phyloP scores from a whole-genome alignment of 2,329 filamentous ascomycete genomes.

The Venturia oleaginea region DNA sequence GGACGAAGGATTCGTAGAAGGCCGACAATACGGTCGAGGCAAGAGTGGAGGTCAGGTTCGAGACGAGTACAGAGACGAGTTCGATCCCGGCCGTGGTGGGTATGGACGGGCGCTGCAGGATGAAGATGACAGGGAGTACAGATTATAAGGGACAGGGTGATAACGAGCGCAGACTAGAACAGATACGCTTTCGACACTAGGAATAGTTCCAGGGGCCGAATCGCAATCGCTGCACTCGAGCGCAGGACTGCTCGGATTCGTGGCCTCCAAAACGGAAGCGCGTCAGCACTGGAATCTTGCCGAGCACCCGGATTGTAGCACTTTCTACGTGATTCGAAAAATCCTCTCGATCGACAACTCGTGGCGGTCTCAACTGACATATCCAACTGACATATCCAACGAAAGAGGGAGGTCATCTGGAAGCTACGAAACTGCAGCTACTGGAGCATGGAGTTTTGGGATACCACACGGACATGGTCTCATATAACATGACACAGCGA shows the following conservation, averaged over 20 bases:
- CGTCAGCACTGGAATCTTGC: not conserved
- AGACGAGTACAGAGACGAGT: constrained; percentile 96
- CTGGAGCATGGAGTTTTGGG: not conserved
- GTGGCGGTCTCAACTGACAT: not conserved
- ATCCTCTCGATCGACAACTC: not conserved
- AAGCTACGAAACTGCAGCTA: not conserved
- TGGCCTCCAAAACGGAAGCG: not conserved
- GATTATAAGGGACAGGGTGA: not conserved
- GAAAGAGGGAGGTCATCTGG: not conserved
- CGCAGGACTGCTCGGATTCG: not conserved
- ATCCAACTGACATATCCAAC: not conserved
- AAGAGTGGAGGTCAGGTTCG: constrained; percentile 95
- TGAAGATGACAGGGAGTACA: constrained; percentile 6
- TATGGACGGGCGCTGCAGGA: constrained; percentile 50
- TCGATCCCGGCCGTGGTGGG: constrained; percentile 86
- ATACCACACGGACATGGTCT: not conserved
- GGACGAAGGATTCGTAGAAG: constrained; percentile 92
- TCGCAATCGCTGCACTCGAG: not conserved
- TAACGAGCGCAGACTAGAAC: not conserved
- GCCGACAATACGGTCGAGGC: constrained; percentile 85
- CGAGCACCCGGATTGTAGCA: not conserved
- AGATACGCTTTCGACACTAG: not conserved
- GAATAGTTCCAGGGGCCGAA: not conserved
- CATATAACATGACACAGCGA: not conserved
- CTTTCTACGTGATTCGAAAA: not conserved